Percentiles rank a stretch among this genome's conserved stretches.
Conservation (phyloP, 768 basidiomycete genomes). For the Cystobasidium tubakii region DNA sequence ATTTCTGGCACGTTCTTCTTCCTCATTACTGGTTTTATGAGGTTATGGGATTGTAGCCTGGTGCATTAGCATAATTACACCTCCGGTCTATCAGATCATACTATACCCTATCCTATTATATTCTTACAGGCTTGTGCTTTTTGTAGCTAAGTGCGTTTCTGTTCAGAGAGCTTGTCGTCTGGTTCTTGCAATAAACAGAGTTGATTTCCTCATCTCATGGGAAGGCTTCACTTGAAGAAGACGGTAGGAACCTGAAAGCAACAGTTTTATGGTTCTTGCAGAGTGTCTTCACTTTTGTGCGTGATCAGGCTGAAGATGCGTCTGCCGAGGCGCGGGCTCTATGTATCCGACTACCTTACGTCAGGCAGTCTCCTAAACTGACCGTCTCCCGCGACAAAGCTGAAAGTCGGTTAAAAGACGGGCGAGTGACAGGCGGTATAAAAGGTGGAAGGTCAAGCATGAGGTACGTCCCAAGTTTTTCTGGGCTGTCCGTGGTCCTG, state of each 20-base stretch:
- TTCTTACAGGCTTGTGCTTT: not conserved
- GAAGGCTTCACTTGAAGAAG: too few species aligned
- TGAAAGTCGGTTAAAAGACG: not conserved
- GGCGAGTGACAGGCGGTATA: not conserved
- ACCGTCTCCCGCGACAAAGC: not conserved
- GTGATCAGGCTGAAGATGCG: not conserved
- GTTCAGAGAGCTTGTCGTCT: not conserved
- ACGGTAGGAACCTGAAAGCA: not conserved
- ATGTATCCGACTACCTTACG: not conserved
- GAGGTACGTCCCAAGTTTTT: not conserved
- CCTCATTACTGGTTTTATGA: not conserved
- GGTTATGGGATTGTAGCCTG: not conserved
- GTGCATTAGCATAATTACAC: not conserved
- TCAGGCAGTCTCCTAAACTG: not conserved
- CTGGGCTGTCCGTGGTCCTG: too few species aligned
- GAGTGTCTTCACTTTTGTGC: not conserved
- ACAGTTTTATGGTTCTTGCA: not conserved
- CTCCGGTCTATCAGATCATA: too few species aligned
- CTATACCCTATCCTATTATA: not conserved
- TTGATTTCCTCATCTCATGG: too few species aligned
- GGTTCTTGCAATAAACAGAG: not conserved
- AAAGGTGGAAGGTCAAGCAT: not conserved
- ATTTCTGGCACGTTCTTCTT: not conserved
- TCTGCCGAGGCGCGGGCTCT: not conserved
- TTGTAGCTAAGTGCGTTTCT: not conserved